Evolutionary conservation across 768 basidiomycete species (phyloP).

Genomic region (Amanita muscaria): DNA sequence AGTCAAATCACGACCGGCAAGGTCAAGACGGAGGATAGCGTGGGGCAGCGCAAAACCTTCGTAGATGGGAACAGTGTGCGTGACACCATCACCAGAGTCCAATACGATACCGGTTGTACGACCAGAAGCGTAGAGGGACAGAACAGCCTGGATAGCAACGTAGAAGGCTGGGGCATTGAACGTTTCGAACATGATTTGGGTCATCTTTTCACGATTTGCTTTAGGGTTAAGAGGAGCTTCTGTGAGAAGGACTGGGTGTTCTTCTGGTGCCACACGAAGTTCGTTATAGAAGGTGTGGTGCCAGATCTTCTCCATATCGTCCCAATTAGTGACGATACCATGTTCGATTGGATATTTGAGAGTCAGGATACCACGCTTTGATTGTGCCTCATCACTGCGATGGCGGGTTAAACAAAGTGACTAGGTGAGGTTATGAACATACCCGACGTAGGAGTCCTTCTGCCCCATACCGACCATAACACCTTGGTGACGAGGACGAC

Average conservation of each 20-base stretch:
- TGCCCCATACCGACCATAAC: conserved; percentile 97
- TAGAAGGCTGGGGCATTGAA: conserved; percentile 92
- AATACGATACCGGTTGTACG: conserved; percentile 82
- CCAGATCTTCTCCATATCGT: conserved; percentile 99
- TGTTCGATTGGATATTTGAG: conserved; percentile 93
- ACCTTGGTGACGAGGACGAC: conserved; percentile 89
- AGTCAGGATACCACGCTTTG: conserved; percentile 90
- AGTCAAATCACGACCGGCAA: conserved; percentile 90
- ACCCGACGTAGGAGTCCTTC: conserved; percentile 97
- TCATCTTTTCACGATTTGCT: conserved; percentile 90
- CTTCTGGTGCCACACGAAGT: conserved; percentile 87
- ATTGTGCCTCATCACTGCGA: conserved; percentile 79
- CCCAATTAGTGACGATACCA: conserved; percentile 97
- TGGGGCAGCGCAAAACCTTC: conserved; percentile 91
- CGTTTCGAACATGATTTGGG: conserved; percentile 95
- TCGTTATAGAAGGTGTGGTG: conserved; percentile 97
- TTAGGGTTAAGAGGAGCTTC: conserved; percentile 92
- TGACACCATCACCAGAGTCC: conserved; percentile 95
- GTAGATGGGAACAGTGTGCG: conserved; percentile 95
- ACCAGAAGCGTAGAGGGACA: conserved; percentile 89
- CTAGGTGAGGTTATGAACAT: conserved; percentile 23
- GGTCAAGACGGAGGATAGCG: conserved; percentile 86
- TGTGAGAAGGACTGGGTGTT: conserved; percentile 86
- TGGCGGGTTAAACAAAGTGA: conserved; percentile 12
- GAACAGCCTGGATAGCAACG: conserved; percentile 85